These are phyloP conservation scores for Triticum aestivum DNA, from an alignment of 176 grass and related monocot genomes.

Conservation along the genomic window DNA sequence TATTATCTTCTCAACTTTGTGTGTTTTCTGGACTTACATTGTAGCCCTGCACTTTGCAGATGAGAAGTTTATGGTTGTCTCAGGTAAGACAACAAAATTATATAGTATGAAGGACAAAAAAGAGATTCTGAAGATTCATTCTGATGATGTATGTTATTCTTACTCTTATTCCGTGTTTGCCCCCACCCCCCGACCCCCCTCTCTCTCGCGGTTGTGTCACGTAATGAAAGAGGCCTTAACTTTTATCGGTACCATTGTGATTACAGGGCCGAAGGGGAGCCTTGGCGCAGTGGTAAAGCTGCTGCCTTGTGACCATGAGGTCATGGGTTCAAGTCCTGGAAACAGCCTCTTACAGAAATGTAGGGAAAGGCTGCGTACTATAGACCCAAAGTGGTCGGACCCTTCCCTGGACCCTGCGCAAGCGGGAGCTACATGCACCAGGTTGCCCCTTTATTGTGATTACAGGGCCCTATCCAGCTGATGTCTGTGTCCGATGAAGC, in stretches of 20 bases:
- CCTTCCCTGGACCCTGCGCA: no score
- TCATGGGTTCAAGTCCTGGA: no score
- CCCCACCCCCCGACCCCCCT: background rate
- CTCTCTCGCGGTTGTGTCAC: background rate
- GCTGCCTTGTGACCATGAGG: no score
- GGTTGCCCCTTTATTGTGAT: background rate
- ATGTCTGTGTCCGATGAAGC: slow-evolving; percentile 47
- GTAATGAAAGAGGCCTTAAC: background rate
- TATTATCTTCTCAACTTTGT: background rate
- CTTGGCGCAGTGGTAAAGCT: no score
- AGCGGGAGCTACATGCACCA: no score
- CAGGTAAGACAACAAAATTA: slow-evolving; percentile 48
- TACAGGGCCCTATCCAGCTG: slow-evolving; percentile 43
- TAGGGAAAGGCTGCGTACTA: no score
- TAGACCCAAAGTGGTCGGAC: no score
- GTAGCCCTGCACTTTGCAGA: slow-evolving; percentile 29
- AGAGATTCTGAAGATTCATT: slow-evolving; percentile 49
- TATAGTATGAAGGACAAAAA: slow-evolving; percentile 42
- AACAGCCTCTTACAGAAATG: no score
- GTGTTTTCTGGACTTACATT: slow-evolving; percentile 17
- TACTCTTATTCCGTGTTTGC: no score
- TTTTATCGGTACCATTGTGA: slow-evolving; percentile 1
- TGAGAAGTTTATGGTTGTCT: slow-evolving; percentile 46
- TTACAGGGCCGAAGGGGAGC: slow-evolving; percentile 23
- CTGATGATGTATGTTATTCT: slow-evolving; percentile 30